These are phyloP conservation scores for Tirmania nivea DNA, from an alignment of 495 filamentous ascomycete genomes.

Conservation along the genomic window DNA sequence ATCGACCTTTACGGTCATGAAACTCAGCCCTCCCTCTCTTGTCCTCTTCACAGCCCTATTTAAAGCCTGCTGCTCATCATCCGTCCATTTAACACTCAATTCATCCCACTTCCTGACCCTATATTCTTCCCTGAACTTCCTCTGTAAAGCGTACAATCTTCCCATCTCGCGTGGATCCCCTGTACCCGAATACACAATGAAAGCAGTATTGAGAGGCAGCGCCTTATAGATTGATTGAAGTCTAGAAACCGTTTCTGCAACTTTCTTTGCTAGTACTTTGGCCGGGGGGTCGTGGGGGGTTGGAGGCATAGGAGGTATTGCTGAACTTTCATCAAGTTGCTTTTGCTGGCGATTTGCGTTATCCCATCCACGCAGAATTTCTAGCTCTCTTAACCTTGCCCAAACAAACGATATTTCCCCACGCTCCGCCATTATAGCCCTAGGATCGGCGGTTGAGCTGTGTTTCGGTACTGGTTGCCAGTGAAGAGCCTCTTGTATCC, in stretches of 20 bases:
- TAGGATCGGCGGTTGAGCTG: conserved; percentile 45
- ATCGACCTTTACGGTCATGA: conserved; percentile 50
- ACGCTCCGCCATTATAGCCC: conserved; percentile 35
- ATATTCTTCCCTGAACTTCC: conserved; percentile 54
- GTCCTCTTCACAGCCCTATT: conserved; percentile 46
- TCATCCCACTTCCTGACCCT: conserved; percentile 68
- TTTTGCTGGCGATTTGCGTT: neutral
- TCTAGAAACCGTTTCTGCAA: conserved; percentile 30
- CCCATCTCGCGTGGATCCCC: conserved; percentile 67
- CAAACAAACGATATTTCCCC: conserved; percentile 74
- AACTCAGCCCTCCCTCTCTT: conserved; percentile 48
- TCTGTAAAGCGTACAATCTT: conserved; percentile 50
- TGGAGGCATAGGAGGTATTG: conserved; percentile 2
- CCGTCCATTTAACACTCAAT: conserved; percentile 74
- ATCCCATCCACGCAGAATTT: conserved; percentile 27
- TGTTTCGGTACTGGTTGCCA: conserved; percentile 8
- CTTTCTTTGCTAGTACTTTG: conserved; percentile 23
- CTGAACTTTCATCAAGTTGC: neutral
- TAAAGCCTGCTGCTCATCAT: conserved; percentile 59
- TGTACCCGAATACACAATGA: conserved; percentile 73
- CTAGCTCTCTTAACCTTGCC: conserved; percentile 69
- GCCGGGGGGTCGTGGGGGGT: conserved; percentile 3
- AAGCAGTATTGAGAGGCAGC: conserved; percentile 61
- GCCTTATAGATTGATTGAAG: conserved; percentile 50
- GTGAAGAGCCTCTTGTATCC: conserved; percentile 26